Base-by-base conservation (phyloP, 331 rosid genomes). In the Cucumis variabilis region DNA sequence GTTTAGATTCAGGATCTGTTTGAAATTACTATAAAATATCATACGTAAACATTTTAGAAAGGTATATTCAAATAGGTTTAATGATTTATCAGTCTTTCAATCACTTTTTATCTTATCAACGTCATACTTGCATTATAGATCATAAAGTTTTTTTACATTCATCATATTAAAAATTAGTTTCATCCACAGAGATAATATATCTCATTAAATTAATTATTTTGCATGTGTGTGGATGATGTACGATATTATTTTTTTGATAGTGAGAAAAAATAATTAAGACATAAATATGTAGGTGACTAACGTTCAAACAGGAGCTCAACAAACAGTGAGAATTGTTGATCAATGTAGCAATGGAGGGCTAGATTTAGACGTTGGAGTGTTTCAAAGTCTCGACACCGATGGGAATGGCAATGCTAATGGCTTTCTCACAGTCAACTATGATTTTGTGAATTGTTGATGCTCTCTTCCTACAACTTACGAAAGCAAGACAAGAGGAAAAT, bases 281-380 rank as follows among this genome's bases (percentile, higher is more conserved):
- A 79, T 79, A 44, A 79, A 79, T 53, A 11, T 87, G 84, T 60
- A 92, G 95, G 97, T 93, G 86, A 95, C 95, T 2, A 93, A 93
- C 24, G 50, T 70, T 1, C 33, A 91, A 13, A 93, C 97, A 0
- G 90, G 92, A 28, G 91, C 91, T 2, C 88, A 92, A 24, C 25
- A 21, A 81, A 95, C 83, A 6, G 98, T 91, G 89, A 92, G 95
- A 46, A 95, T 93, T 4, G 93, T 91, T 0, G 96, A 93, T 58
- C 93, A 93, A 82, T 93, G 96, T 89, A 87, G 89, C 82, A 93
- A 93, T 13, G 97, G 97, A 90, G 97, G 96, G 9, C 78, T 95
- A 24, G 98, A 95, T 90, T 84, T 93, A 93, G 98, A 94, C 9
- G 88, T 84, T 0, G 92, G 91, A 0, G 96, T 91, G 67, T 94